A percentile compares a stretch with the other conserved stretches of the same genome.
Evolutionary conservation across 2,329 filamentous ascomycete species (phyloP).

Genomic region (Aaosphaeria arxii): DNA sequence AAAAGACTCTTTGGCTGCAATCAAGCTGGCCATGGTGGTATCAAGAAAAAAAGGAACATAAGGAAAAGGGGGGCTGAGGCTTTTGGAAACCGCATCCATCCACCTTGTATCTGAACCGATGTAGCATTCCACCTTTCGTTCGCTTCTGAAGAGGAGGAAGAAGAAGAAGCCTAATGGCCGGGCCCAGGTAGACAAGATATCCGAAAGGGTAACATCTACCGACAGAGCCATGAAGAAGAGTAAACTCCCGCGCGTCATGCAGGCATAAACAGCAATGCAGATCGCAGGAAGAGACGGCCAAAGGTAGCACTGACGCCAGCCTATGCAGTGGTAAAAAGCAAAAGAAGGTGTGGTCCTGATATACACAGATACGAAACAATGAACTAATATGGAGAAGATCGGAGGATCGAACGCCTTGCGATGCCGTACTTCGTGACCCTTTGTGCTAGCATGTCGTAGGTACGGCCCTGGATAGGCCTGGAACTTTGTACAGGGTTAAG

Average conservation of each 20-base stretch:
- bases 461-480: neutral
- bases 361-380: too few species aligned
- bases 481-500: neutral
- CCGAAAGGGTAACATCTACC: neutral
- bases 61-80: neutral
- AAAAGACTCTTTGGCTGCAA: neutral
- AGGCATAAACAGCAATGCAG: too few species aligned
- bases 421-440: neutral
- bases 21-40: neutral
- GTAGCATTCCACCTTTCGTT: neutral
- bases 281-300: too few species aligned
- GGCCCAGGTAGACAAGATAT: neutral
- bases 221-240: neutral
- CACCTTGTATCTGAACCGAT: too few species aligned
- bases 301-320: too few species aligned
- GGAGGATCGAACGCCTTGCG: neutral
- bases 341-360: too few species aligned
- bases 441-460: neutral
- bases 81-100: too few species aligned
- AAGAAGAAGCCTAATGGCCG: neutral
- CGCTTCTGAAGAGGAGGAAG: neutral
- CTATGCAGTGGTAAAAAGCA: too few species aligned
- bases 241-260: neutral
- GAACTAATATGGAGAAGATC: too few species aligned
- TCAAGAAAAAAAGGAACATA: neutral